Conservation (phyloP, 106 monocot genomes). For the Dendrobium nobile region DNA sequence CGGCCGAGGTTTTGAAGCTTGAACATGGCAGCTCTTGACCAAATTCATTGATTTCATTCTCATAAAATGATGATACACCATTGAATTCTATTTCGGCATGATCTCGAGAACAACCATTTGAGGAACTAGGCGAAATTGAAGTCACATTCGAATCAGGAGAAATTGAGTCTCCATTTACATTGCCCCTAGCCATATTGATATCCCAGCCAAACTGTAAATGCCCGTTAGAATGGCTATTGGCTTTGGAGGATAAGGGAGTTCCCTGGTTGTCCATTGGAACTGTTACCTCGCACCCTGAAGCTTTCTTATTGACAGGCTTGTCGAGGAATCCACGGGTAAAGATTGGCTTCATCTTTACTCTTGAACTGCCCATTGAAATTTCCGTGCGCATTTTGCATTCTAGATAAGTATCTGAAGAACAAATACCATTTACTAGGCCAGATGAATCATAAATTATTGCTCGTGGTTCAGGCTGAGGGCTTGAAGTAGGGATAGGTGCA, state of each 20-base stretch:
- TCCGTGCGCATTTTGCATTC: not conserved
- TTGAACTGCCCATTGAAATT: conserved; percentile 2
- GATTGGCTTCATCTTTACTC: conserved; percentile 14
- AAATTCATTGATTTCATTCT: not conserved
- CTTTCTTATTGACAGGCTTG: conserved; percentile 10
- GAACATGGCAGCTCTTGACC: too few relatives aligned
- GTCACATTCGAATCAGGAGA: too few relatives aligned
- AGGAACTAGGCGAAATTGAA: too few relatives aligned
- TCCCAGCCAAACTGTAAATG: not conserved
- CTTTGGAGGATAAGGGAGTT: not conserved
- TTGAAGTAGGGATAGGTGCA: not conserved
- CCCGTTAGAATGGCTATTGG: conserved; percentile 16
- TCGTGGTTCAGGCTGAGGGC: not conserved
- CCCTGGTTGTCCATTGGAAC: not conserved
- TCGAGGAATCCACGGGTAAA: conserved; percentile 31
- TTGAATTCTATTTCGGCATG: conserved; percentile 3
- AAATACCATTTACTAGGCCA: not conserved
- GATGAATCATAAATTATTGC: too few relatives aligned
- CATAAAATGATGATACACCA: not conserved
- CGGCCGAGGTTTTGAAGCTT: too few relatives aligned
- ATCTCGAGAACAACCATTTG: not conserved
- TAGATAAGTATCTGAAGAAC: not conserved
- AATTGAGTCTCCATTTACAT: not conserved
- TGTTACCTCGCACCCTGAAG: not conserved
- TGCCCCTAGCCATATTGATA: not conserved